Base-by-base conservation (phyloP, 176 grass and related monocot genomes). In the Hyparrhenia diplandra region DNA sequence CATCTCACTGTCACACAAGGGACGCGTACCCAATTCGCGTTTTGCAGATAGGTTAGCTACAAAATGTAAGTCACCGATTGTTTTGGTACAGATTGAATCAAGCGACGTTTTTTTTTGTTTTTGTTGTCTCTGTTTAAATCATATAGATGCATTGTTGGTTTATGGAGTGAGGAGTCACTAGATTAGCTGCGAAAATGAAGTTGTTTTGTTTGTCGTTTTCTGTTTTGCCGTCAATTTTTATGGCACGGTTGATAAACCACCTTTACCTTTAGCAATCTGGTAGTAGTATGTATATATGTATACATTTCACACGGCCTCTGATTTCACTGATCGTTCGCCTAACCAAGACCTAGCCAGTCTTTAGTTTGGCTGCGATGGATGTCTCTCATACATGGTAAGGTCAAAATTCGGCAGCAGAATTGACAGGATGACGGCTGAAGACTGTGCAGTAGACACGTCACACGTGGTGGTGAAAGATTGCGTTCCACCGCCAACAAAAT, bases 81-180 rank as follows among this genome's bases (percentile, higher is more conserved):
- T 58, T 58, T n/a, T 24, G 69, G 80, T 82, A 82, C 58, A 83
- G 58, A 65, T n/a, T n/a, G n/a, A n/a, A 66, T 49, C 18, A 27
- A 77, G 13, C 13, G 6, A 25, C 20, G 20, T 14, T 13, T 47
- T 45, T 43, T 36, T 79, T n/a, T 27, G 10, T 43, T 36, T 79
- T n/a, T 27, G 10, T 57, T 18, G 24, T 2, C 41, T 25, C 1
- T 47, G 37, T 42, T 5, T 29, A 27, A 34, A 83, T 41, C 69
- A 36, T 13, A 24, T 20, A 49, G 20, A 40, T 25, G 32, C 32
- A 10, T 55, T 82, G 57, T 21, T 64, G 29, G 40, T 1, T 18
- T 74, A 58, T 20, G 3, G n/a, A 24, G 39, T 40, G 13, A 16
- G 49, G 29, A 74, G 36, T 9, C 63, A 3, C 37, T 72, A 81